A percentile compares a stretch with the other conserved stretches of the same genome.
phyloP scores from a whole-genome alignment of 2,329 filamentous ascomycete species.

The Tolypocladium amazonense region DNA sequence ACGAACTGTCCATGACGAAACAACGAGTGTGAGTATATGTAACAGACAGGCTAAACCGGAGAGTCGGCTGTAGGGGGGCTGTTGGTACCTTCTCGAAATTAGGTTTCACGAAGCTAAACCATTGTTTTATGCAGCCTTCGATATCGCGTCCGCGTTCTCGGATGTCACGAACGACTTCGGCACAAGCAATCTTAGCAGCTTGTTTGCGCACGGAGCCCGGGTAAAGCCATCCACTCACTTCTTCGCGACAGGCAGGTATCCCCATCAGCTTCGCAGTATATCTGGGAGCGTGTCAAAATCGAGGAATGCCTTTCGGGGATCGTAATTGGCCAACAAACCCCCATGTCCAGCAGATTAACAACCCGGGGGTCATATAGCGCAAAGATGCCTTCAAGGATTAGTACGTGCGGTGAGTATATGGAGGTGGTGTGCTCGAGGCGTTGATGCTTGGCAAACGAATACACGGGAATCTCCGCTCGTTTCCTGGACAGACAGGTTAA shows the following conservation, averaged over 20 bases:
- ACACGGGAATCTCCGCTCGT: slow-evolving; percentile 83
- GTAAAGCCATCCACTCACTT: slow-evolving; percentile 43
- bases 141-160: slow-evolving; percentile 82
- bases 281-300: slow-evolving; percentile 34
- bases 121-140: slow-evolving; percentile 94
- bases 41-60: not conserved
- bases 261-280: slow-evolving; percentile 92
- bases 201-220: not conserved
- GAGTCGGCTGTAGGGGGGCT: not conserved
- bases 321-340: slow-evolving; percentile 35
- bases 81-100: slow-evolving; percentile 67
- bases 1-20: slow-evolving; percentile 50
- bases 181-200: not conserved
- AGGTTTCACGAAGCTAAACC: slow-evolving; percentile 93
- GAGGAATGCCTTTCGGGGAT: too few species aligned
- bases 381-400: slow-evolving; percentile 93
- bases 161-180: slow-evolving; percentile 71
- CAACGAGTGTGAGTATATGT: not conserved
- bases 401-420: slow-evolving; percentile 91
- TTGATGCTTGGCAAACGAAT: slow-evolving; percentile 89
- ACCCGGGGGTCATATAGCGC: slow-evolving; percentile 83
- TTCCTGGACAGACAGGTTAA: slow-evolving; percentile 39
- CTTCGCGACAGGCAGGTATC: slow-evolving; percentile 86
- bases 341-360: slow-evolving; percentile 80
- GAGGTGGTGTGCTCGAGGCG: slow-evolving; percentile 69